Evolutionary conservation across 768 basidiomycete genomes (phyloP), one percentile per base, ranked within the genome.

Genomic region (Astraeus odoratus): DNA sequence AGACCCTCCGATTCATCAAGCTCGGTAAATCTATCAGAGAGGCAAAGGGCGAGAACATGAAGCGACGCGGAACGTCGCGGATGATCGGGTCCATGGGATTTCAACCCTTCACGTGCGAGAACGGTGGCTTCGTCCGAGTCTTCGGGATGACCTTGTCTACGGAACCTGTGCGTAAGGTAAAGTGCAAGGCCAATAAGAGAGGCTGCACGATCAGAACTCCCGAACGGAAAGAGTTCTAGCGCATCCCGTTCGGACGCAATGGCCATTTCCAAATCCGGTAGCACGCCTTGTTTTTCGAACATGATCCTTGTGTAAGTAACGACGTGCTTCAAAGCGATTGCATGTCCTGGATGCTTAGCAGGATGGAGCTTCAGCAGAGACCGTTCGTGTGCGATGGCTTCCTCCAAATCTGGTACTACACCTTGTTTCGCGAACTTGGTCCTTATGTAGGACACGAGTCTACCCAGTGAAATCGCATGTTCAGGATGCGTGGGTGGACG

Each of bases 211-310:
- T 31, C 25, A 10, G 43, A 40, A 37, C 40, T 24, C 15, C 51
- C 27, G 24, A 40, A 23, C 35, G 39, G 27, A 18, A 38, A 8
- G 27, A 44, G 35, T 16, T 29, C 18, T 26, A 45, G 18, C 4
- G 42, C 42, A 36, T 30, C 42, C 20, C 42, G 44, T 22, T 45
- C 22, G 18, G 46, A 34, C 7, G 23, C 16, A 30, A 64, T 58
- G 8, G 59, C 57, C 42, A 24, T 12, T 5, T 34, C 22, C 10
- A 39, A 8, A 26, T 39, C 37, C 12, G 23, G 18, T 12, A 18
- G 1, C 12, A 16, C 23, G 12, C 23, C 37, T 16, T 8, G 25
- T 13, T 19, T 23, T 33, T 46, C 15, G 18, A 26, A 39, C 23
- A 24, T 24, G n/a, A n/a, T n/a, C n/a, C n/a, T n/a, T n/a, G n/a